phyloP scores from a whole-genome alignment of 2,329 filamentous ascomycete species.

The Septoria linicola region DNA sequence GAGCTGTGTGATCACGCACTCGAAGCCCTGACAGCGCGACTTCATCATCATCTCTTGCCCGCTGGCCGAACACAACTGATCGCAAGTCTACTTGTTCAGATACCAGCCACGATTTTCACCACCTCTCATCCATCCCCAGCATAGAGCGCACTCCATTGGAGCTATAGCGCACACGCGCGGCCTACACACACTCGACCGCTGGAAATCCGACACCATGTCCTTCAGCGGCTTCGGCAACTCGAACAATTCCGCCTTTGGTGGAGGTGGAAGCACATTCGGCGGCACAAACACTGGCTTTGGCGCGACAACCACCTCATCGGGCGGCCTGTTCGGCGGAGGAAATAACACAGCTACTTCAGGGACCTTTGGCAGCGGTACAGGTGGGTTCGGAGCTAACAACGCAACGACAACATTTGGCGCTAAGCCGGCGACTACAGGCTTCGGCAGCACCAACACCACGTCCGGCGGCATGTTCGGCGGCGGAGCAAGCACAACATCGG shows the following conservation, averaged over 20 bases:
- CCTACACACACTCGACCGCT: neutral
- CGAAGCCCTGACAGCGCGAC: too few relatives aligned
- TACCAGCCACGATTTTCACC: too few relatives aligned
- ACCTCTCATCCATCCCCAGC: too few relatives aligned
- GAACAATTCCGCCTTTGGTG: constrained; percentile 22
- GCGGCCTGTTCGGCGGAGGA: constrained; percentile 28
- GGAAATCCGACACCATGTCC: constrained; percentile 18
- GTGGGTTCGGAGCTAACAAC: constrained; percentile 18
- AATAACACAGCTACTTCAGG: constrained; percentile 31
- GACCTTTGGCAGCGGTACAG: constrained; percentile 27
- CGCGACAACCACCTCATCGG: constrained; percentile 25
- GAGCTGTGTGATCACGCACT: too few relatives aligned
- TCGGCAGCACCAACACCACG: constrained; percentile 28
- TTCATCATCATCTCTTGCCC: too few relatives aligned
- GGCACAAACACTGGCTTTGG: constrained; percentile 25
- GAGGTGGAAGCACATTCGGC: constrained; percentile 27
- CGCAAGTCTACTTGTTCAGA: too few relatives aligned
- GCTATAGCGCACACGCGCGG: constrained; percentile 37
- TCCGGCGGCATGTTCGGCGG: constrained; percentile 37
- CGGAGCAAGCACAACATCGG: constrained; percentile 27
- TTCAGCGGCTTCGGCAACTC: constrained; percentile 27
- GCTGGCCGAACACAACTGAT: too few relatives aligned
- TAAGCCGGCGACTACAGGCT: constrained; percentile 26
- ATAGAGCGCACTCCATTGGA: constrained; percentile 10
- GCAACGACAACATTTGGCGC: constrained; percentile 29